These are phyloP conservation scores for Byssothecium circinans DNA, from an alignment of 2,329 filamentous ascomycete species.

Conservation along the genomic window DNA sequence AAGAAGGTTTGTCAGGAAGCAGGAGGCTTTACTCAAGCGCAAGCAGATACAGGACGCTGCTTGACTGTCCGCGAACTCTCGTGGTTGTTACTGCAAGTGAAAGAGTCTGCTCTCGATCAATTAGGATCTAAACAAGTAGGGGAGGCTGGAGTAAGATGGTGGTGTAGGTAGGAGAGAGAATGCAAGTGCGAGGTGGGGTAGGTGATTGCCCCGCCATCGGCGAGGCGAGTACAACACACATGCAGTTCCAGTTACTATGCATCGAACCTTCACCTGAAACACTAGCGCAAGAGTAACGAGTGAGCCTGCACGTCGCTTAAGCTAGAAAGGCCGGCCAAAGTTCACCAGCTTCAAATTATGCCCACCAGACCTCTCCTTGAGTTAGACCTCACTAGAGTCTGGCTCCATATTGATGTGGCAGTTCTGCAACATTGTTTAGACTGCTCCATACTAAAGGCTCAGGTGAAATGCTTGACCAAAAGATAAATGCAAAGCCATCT, in stretches of 20 bases:
- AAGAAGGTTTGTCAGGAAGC: neutral
- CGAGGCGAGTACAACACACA: neutral
- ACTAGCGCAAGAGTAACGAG: constrained; percentile 4
- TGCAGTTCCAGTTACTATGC: neutral
- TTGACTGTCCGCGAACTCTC: neutral
- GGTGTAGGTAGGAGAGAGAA: neutral
- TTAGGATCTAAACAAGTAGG: neutral
- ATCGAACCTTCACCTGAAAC: constrained; percentile 16
- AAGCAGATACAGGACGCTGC: no score
- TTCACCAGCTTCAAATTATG: no score
- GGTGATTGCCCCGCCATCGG: constrained; percentile 1
- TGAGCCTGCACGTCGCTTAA: neutral
- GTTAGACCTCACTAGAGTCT: no score
- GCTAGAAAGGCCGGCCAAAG: no score
- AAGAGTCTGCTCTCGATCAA: neutral
- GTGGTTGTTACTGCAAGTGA: no score
- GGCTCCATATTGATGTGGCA: no score
- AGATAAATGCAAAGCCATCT: neutral
- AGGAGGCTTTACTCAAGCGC: no score
- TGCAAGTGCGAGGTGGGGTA: neutral
- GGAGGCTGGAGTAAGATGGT: neutral
- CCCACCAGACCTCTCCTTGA: no score
- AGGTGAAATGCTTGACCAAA: no score
- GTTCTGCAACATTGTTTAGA: no score
- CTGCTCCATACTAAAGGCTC: no score